Evolutionary conservation across 2,329 filamentous ascomycete genomes (phyloP), one percentile per base, ranked within the genome.

Genomic region (Colletotrichum neosansevieriae): DNA sequence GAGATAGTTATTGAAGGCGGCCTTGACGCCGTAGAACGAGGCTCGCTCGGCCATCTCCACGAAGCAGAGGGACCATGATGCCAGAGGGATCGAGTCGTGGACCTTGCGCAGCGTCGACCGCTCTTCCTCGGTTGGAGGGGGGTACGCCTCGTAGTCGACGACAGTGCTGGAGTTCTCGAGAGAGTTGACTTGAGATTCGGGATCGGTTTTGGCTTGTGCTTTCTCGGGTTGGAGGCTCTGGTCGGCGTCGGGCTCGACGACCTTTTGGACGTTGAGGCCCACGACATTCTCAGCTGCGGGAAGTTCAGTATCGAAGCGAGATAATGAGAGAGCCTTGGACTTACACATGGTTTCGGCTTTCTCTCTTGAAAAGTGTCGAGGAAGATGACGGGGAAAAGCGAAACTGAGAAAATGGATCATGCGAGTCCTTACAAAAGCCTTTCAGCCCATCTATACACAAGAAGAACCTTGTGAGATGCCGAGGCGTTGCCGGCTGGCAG

Each of bases 21-120:
- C 84, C 69, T 85, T 81, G 6, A 84, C 80, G 69, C 87, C 88
- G 73, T 88, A 89, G 79, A 86, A 90, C 0, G 86, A 89, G 3
- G 87, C 87, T 62, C 88, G 80, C 74, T 90, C 88, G 62, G 85
- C 86, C 68, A 89, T 86, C 71, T 90, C 88, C 45, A 89, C 86
- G 6, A 85, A 71, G 69, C 87, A 89, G 34, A 90, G 83, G 3
- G 86, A 73, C 72, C 87, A 90, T n/a, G 86, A 83, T 3, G 85
- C 79, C 12, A 78, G 65, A 1, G 88, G 86, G 2, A 90, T 79
- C 2, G 73, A 77, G 45, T 81, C 86, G n/a, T 86, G 78, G 7
- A 87, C 80, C n/a, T 58, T 66, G 36, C 67, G 67, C 34, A 69
- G 21, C 19, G 63, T 69, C 57, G 38, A 53, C 11, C 63, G 62